A percentile compares a stretch with the other conserved stretches of the same genome.
Evolutionary conservation across 805 yeast genomes (phyloP).

Genomic region (Kluyveromyces siamensis): DNA sequence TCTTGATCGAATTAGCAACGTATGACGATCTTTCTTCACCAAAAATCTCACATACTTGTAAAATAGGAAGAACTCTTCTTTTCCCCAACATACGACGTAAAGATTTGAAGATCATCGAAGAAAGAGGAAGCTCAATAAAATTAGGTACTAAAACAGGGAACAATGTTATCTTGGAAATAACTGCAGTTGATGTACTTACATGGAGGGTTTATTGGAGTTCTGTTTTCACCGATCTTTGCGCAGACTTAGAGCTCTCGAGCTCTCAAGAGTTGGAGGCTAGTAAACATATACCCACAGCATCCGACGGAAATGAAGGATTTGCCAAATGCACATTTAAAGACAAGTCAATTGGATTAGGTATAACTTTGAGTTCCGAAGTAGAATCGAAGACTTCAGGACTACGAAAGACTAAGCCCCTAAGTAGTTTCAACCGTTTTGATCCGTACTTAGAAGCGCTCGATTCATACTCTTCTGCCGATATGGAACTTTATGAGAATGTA

Average conservation of each 20-base stretch:
- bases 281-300: neutral
- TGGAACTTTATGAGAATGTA: neutral
- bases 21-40: constrained; percentile 3
- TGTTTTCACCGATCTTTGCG: constrained; percentile 11
- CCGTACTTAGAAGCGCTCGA: neutral
- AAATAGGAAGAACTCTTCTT: constrained; percentile 20
- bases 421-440: neutral
- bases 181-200: constrained; percentile 15
- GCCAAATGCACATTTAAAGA: neutral
- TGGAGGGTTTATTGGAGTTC: constrained; percentile 23
- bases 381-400: neutral
- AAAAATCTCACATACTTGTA: constrained; percentile 9
- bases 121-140: constrained; percentile 7
- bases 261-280: neutral
- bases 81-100: constrained; percentile 18
- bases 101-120: constrained; percentile 13
- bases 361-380: too few species aligned
- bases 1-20: neutral
- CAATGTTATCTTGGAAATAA: constrained; percentile 10
- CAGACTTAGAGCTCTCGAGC: neutral
- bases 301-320: neutral
- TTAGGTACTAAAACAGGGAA: constrained; percentile 18
- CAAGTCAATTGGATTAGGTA: neutral
- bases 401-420: neutral
- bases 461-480: neutral